phyloP scores from a whole-genome alignment of 2,329 filamentous ascomycete species.

The Fusarium azukiicola region DNA sequence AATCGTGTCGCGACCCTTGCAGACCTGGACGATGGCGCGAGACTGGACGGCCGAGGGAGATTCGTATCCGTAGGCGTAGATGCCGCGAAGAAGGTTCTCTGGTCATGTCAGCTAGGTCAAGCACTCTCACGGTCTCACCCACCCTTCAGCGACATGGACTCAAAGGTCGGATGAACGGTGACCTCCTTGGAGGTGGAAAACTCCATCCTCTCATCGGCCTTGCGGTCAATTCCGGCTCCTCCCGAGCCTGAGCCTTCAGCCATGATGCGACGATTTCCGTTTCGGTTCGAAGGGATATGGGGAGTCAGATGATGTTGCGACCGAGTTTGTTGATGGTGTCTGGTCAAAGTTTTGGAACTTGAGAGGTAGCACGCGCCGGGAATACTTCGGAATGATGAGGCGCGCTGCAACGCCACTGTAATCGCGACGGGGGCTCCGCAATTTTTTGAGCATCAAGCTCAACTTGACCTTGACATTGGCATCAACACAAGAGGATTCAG shows the following conservation, averaged over 20 bases:
- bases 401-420: slow-evolving; percentile 50
- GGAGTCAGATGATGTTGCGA: slow-evolving; percentile 29
- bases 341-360: slow-evolving; percentile 56
- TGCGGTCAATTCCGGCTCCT: slow-evolving; percentile 86
- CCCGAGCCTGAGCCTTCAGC: slow-evolving; percentile 83
- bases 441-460: slow-evolving; percentile 52
- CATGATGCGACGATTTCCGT: slow-evolving; percentile 78
- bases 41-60: slow-evolving; percentile 99
- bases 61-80: slow-evolving; percentile 99
- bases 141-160: slow-evolving; percentile 97
- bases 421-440: slow-evolving; percentile 54
- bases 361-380: slow-evolving; percentile 51
- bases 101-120: slow-evolving; percentile 39
- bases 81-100: slow-evolving; percentile 97
- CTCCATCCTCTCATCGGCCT: slow-evolving; percentile 97
- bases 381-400: slow-evolving; percentile 55
- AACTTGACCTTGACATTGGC: slow-evolving; percentile 33
- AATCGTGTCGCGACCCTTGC: slow-evolving; percentile 99
- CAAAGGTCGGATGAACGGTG: slow-evolving; percentile 95
- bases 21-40: slow-evolving; percentile 98
- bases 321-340: slow-evolving; percentile 30
- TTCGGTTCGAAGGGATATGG: slow-evolving; percentile 8
- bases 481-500: not conserved
- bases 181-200: slow-evolving; percentile 99
- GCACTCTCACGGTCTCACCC: slow-evolving; percentile 45